Evolutionary conservation across 108 stramenopile genomes (phyloP), one percentile per base, ranked within the genome.

Genomic region (Cyclotella baltica): DNA sequence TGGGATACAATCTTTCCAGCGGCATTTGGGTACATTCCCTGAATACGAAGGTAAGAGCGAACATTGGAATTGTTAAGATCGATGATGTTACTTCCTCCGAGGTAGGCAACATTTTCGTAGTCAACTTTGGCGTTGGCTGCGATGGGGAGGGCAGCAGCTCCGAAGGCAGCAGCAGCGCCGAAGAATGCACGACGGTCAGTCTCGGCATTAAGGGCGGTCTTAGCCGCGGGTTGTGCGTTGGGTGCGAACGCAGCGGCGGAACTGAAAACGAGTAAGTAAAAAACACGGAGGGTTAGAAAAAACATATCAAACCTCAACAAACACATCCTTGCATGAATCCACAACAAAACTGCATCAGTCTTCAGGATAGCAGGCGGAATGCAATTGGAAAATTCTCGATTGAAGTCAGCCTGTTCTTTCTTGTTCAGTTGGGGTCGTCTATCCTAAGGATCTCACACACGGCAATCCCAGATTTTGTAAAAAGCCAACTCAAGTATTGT

Each of bases 11-110:
- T 96, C 89, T 98, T 98, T 80, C 97, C 96, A 25, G 98, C 98
- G 53, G 93, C 93, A 62, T 69, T 83, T 64, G 98, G 98, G 96
- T 98, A 98, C 90, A 97, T 93, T 62, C 98, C 98, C 47, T 92
- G 90, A 83, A 98, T 88, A 89, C 93, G 95, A 77, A 96, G 83
- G 97, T 98, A 98, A 4, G 93, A 93, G 80, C 98, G 98, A 51
- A 98, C 93, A 81, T 98, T 98, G 75, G 98, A 97, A 92, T 98
- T 98, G 96, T 98, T 98, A 31, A 98, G 61, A 80, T 98, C 98
- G 72, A 98, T 89, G 67, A 87, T 53, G 51, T 78, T 56, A 28
- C 86, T 67, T 70, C 96, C 96, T 52, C 96, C 96, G 58, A 97
- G 88, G 84, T 84, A 86, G 27, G 76, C 83, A 73, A 96, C 67